phyloP scores from a whole-genome alignment of 352 stramenopile species.

The Globisporangium cederbergense region DNA sequence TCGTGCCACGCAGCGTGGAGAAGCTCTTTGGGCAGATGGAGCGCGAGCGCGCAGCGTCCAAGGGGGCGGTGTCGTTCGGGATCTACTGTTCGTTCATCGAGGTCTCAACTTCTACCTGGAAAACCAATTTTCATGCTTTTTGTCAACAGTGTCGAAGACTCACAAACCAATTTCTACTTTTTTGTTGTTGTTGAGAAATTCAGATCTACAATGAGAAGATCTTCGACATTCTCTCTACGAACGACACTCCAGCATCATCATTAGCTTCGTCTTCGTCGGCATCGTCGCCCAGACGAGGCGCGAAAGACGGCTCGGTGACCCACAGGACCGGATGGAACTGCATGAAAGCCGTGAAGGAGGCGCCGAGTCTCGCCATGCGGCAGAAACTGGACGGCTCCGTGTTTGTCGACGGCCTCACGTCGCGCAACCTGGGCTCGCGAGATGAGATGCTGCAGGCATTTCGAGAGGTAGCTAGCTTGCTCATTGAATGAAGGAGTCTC shows the following conservation, averaged over 20 bases:
- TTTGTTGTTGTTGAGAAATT: neutral
- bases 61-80: constrained; percentile 28
- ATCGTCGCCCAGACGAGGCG: constrained; percentile 8
- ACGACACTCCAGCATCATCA: constrained; percentile 7
- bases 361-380: constrained; percentile 47
- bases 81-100: constrained; percentile 71
- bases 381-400: constrained; percentile 65
- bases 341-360: constrained; percentile 38
- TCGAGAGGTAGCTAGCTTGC: constrained; percentile 33
- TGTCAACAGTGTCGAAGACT: neutral
- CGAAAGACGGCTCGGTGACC: constrained; percentile 19
- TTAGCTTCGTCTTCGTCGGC: neutral
- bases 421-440: constrained; percentile 35
- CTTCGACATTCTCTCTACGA: constrained; percentile 54
- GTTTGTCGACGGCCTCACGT: constrained; percentile 70
- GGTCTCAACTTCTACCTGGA: constrained; percentile 19
- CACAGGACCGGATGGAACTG: constrained; percentile 59
- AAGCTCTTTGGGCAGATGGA: constrained; percentile 49
- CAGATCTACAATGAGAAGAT: constrained; percentile 84
- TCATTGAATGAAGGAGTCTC: too few relatives aligned
- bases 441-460: constrained; percentile 58
- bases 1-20: constrained; percentile 59
- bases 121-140: neutral
- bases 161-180: neutral
- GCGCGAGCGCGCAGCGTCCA: constrained; percentile 14